phyloP scores from a whole-genome alignment of 2,329 filamentous ascomycete species.

The Aspergillus spinulosporus region DNA sequence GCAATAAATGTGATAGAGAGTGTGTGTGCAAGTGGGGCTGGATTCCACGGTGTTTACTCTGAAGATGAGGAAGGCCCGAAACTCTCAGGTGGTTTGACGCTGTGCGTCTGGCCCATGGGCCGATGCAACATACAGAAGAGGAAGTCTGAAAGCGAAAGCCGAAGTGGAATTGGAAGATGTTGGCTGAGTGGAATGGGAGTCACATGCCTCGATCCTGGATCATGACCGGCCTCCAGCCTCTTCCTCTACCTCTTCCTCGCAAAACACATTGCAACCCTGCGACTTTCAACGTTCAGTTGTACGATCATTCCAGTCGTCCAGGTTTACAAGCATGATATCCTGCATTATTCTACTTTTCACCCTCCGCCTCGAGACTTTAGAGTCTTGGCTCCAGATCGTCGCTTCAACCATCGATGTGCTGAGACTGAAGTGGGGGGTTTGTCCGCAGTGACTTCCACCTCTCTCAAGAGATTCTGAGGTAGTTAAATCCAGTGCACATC shows the following conservation, averaged over 20 bases:
- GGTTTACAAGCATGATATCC: not conserved
- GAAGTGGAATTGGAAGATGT: not conserved
- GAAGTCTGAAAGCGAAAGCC: not conserved
- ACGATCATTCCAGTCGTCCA: not conserved
- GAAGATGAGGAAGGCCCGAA: not conserved
- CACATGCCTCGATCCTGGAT: conserved; percentile 5
- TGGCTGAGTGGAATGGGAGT: not conserved
- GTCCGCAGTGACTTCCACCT: not conserved
- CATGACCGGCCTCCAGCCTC: not conserved
- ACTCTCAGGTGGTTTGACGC: not conserved
- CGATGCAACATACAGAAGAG: not conserved
- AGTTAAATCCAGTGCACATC: not conserved
- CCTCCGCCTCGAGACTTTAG: not conserved
- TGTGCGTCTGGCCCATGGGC: not conserved
- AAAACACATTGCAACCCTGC: not conserved
- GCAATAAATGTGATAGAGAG: not conserved
- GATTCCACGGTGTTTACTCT: not conserved
- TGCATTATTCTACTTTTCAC: not conserved
- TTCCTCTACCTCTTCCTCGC: not conserved
- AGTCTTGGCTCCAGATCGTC: not conserved
- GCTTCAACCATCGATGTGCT: not conserved
- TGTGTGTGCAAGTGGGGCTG: not conserved
- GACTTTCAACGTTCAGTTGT: not conserved
- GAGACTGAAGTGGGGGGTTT: not conserved
- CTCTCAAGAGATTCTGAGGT: not conserved